These are phyloP conservation scores for Fusarium circinatum DNA, from an alignment of 2,329 filamentous ascomycete species.

Conservation along the genomic window DNA sequence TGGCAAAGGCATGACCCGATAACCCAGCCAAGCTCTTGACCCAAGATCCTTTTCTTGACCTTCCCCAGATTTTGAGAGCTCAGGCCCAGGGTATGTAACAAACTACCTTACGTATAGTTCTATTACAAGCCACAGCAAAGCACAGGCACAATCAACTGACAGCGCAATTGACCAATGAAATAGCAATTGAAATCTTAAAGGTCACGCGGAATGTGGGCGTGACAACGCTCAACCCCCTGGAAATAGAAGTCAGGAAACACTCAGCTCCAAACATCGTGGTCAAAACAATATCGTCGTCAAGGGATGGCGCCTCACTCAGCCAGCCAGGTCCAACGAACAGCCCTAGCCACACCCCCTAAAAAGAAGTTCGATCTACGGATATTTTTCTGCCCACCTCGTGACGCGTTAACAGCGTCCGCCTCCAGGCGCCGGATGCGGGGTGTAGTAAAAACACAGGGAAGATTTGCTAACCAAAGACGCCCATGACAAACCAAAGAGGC, in stretches of 20 bases:
- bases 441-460: conserved; percentile 37
- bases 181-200: neutral
- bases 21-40: neutral
- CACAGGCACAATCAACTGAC: neutral
- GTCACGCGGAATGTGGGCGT: conserved; percentile 9
- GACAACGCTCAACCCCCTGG: conserved; percentile 4
- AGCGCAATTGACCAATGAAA: neutral
- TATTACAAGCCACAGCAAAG: neutral
- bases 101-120: neutral
- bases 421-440: conserved; percentile 44
- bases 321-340: neutral
- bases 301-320: conserved; percentile 13
- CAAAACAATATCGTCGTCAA: conserved; percentile 11
- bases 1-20: neutral
- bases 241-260: conserved; percentile 9
- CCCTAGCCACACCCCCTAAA: conserved; percentile 25
- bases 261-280: conserved; percentile 20
- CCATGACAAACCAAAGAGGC: conserved; percentile 43
- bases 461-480: conserved; percentile 42
- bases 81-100: conserved; percentile 3
- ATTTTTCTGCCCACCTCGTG: conserved; percentile 42
- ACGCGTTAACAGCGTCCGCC: conserved; percentile 38
- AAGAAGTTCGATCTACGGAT: conserved; percentile 15
- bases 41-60: conserved; percentile 6
- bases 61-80: conserved; percentile 3